Conservation (phyloP, 2,329 filamentous ascomycete genomes). For the Aspergillus thermomutatus region DNA sequence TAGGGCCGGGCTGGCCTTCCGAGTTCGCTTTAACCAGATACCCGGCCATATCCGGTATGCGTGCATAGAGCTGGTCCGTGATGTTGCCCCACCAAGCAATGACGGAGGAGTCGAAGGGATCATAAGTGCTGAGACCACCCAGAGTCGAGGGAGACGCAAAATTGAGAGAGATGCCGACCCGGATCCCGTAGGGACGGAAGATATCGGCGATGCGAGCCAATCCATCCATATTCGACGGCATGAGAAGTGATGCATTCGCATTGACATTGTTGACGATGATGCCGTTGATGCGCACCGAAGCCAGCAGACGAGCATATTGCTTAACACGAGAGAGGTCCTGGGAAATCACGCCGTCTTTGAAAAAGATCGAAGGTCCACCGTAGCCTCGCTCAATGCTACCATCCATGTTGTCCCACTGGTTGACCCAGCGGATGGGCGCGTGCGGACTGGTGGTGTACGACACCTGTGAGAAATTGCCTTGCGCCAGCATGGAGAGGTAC, state of each 20-base stretch:
- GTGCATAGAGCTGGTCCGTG: constrained; percentile 57
- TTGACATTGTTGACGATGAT: constrained; percentile 71
- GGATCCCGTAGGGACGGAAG: constrained; percentile 65
- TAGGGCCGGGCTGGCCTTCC: constrained; percentile 67
- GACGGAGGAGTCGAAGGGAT: constrained; percentile 60
- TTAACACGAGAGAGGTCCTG: constrained; percentile 58
- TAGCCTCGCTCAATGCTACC: constrained; percentile 67
- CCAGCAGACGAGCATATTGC: constrained; percentile 63
- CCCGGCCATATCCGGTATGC: constrained; percentile 65
- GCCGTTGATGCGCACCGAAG: constrained; percentile 65
- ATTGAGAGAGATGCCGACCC: constrained; percentile 63
- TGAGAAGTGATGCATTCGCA: constrained; percentile 59
- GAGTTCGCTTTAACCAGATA: constrained; percentile 71
- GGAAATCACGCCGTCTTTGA: constrained; percentile 54
- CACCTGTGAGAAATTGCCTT: constrained; percentile 52
- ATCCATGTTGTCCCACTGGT: constrained; percentile 71
- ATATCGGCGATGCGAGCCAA: constrained; percentile 61
- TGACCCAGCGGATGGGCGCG: constrained; percentile 65
- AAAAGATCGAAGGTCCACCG: constrained; percentile 67
- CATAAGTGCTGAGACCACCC: constrained; percentile 59
- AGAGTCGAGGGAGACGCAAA: constrained; percentile 62
- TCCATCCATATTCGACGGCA: constrained; percentile 56
- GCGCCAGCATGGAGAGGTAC: constrained; percentile 63
- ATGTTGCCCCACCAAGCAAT: constrained; percentile 61
- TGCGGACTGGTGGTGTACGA: constrained; percentile 54